Percentiles rank a stretch among this genome's conserved stretches.
phyloP scores from a whole-genome alignment of 169 alveolate species.

The Cryptosporidium sp. region DNA sequence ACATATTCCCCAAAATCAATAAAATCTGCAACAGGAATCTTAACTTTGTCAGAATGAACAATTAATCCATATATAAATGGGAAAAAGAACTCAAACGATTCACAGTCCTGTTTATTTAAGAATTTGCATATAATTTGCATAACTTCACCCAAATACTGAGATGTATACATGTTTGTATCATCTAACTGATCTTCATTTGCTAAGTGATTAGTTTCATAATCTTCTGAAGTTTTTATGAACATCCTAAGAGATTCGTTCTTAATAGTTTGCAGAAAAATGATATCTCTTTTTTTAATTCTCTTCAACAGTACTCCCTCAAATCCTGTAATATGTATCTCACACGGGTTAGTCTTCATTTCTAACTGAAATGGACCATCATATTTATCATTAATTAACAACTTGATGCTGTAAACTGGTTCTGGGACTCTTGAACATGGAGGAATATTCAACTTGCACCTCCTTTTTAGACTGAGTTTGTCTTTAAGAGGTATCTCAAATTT shows the following conservation, averaged over 20 bases:
- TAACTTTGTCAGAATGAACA: slow-evolving; percentile 33
- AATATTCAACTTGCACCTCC: slow-evolving; percentile 13
- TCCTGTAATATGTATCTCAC: slow-evolving; percentile 21
- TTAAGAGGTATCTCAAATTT: background rate
- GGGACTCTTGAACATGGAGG: slow-evolving; percentile 70
- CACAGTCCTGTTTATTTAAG: slow-evolving; percentile 18
- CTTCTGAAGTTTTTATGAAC: slow-evolving; percentile 11
- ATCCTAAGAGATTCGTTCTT: slow-evolving; percentile 8
- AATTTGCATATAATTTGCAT: slow-evolving; percentile 36
- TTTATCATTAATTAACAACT: slow-evolving; percentile 10
- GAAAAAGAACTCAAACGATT: slow-evolving; percentile 54
- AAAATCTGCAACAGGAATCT: slow-evolving; percentile 62
- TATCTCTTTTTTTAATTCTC: slow-evolving; percentile 51
- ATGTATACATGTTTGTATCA: background rate
- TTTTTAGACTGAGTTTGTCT: slow-evolving; percentile 8
- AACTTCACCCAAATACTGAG: slow-evolving; percentile 25
- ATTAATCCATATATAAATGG: slow-evolving; percentile 52
- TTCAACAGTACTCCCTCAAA: slow-evolving; percentile 34
- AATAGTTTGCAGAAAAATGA: slow-evolving; percentile 43
- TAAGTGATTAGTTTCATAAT: background rate
- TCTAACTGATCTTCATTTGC: background rate
- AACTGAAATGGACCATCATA: slow-evolving; percentile 63
- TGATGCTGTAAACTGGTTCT: slow-evolving; percentile 31
- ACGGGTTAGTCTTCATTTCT: slow-evolving; percentile 27
- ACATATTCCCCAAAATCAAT: slow-evolving; percentile 40